Evolutionary conservation across 805 yeast species (phyloP), one percentile per base, ranked within the genome.

Genomic region (Yamadazyma kitorensis): DNA sequence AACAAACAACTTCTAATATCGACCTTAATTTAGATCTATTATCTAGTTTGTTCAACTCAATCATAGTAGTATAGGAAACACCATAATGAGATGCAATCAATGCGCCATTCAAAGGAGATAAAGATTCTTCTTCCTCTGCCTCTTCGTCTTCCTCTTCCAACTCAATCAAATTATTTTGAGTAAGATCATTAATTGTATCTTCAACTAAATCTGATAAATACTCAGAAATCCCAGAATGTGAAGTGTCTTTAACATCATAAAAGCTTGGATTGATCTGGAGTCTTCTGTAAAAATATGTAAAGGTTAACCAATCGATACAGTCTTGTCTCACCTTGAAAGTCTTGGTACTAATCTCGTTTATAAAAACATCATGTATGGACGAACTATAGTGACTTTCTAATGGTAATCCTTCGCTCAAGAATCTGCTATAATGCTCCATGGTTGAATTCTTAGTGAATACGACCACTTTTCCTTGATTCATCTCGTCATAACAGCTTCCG

Each of bases 291-390:
- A 89, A 84, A 47, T 80, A 84, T 0, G 95, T 74, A 53, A 75
- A 86, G 0, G 96, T 84, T 21, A 93, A 51, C 94, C 95, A 87
- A 49, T 91, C 96, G 39, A 93, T 76, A 48, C 95, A 86, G 45
- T 84, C 93, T 48, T 89, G 96, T 51, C 84, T 78, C 6, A 75
- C 68, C 29, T 66, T 70, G 37, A 91, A 72, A 10, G 79, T 66
- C 2, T 76, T 66, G 5, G 79, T 73, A 23, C 84, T 74, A n/a
- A 88, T 80, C 47, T 86, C 98, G 28, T 77, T 74, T 26, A 85
- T 55, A 22, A 91, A 70, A 0, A 75, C 68, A 52, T 93, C 97
- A 39, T 75, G 80, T 10, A 88, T 44, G 35, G 61, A 59, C 12
- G 64, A 57, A 36, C 72, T 73, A 43, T 88, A 51, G 46, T 71